phyloP scores from a whole-genome alignment of 805 yeast species.

The Kodamaea lidongshanica region DNA sequence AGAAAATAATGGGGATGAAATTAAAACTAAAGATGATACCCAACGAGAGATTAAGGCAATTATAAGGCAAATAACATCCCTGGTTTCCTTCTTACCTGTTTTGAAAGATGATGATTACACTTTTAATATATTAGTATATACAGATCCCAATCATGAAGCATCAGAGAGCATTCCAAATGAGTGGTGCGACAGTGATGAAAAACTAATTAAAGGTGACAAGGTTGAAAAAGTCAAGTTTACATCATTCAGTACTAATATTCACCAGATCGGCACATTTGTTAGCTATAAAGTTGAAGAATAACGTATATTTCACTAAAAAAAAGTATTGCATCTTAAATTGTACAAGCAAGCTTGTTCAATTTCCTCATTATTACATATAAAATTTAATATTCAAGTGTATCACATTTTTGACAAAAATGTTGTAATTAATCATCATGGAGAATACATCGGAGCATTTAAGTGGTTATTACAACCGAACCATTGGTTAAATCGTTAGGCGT shows the following conservation, averaged over 20 bases:
- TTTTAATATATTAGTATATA: constrained; percentile 78
- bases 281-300: constrained; percentile 40
- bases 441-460: too few species aligned
- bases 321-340: too few species aligned
- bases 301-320: too few species aligned
- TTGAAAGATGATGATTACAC: constrained; percentile 57
- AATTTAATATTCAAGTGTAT: too few species aligned
- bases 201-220: constrained; percentile 44
- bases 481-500: too few species aligned
- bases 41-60: constrained; percentile 79
- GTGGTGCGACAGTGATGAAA: constrained; percentile 76
- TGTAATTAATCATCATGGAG: neutral
- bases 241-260: constrained; percentile 60
- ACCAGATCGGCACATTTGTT: constrained; percentile 68
- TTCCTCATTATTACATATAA: too few species aligned
- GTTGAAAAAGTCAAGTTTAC: constrained; percentile 65
- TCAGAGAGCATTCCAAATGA: constrained; percentile 61
- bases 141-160: constrained; percentile 47
- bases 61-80: constrained; percentile 82
- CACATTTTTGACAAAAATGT: constrained; percentile 1
- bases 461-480: too few species aligned
- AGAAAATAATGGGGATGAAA: constrained; percentile 11
- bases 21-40: constrained; percentile 41
- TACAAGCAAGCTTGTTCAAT: too few species aligned
- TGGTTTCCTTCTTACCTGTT: constrained; percentile 78